These are phyloP conservation scores for Colletotrichum lindemuthianum DNA, from an alignment of 2,329 filamentous ascomycete species.

Conservation along the genomic window DNA sequence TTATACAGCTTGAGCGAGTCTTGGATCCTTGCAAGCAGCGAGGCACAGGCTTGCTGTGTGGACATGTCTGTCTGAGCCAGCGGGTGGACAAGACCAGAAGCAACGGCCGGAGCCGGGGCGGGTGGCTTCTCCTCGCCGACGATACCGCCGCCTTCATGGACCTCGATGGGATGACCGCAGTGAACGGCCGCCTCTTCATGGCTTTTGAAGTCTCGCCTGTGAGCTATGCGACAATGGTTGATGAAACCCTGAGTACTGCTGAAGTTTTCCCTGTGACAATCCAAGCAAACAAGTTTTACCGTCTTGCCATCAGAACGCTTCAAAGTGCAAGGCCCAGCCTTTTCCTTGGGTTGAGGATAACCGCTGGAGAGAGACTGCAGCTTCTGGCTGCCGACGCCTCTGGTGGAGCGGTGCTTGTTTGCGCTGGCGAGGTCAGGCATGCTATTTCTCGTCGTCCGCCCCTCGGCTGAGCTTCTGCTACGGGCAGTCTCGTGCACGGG, in stretches of 20 bases:
- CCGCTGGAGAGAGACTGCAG: constrained; percentile 76
- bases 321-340: constrained; percentile 83
- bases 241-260: constrained; percentile 99
- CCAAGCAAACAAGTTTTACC: constrained; percentile 90
- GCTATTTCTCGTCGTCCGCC: constrained; percentile 82
- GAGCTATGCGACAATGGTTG: constrained; percentile 97
- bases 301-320: constrained; percentile 86
- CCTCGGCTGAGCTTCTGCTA: constrained; percentile 66
- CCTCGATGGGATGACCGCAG: constrained; percentile 84
- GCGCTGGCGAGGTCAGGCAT: constrained; percentile 62
- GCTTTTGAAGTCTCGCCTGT: constrained; percentile 92
- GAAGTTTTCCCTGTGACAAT: constrained; percentile 91
- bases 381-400: constrained; percentile 66
- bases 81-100: constrained; percentile 68
- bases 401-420: constrained; percentile 61
- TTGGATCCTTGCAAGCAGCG: constrained; percentile 63
- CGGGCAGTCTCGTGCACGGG: constrained; percentile 53
- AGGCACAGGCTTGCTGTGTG: constrained; percentile 62
- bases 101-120: constrained; percentile 37
- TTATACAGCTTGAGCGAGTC: constrained; percentile 63
- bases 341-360: constrained; percentile 80
- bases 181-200: constrained; percentile 93
- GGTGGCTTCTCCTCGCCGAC: constrained; percentile 45
- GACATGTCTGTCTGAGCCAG: constrained; percentile 67
- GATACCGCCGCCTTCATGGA: constrained; percentile 63